phyloP scores from a whole-genome alignment of 345 rosid species.

The Sapria himalayana region DNA sequence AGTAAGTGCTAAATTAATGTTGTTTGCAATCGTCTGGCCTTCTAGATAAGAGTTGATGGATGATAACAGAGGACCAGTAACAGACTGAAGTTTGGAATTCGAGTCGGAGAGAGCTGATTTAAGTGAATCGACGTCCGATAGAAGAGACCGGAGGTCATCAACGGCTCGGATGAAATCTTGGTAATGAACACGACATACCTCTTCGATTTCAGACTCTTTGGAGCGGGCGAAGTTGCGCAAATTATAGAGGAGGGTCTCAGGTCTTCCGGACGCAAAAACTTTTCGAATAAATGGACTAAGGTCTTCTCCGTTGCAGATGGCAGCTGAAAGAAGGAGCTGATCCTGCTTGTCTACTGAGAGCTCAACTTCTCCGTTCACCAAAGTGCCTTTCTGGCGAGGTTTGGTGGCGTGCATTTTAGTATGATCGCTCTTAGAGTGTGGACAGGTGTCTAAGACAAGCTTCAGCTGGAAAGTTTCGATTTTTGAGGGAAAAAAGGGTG shows the following conservation, averaged over 20 bases:
- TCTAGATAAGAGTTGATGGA: constrained; percentile 63
- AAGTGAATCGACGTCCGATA: constrained; percentile 85
- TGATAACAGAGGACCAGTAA: constrained; percentile 56
- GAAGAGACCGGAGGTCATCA: constrained; percentile 90
- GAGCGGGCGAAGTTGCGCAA: constrained; percentile 76
- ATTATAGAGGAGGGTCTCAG: constrained; percentile 67
- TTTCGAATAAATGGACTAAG: constrained; percentile 78
- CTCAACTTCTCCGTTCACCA: constrained; percentile 22
- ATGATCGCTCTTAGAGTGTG: background rate
- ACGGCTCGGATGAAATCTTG: constrained; percentile 94
- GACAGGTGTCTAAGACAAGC: background rate
- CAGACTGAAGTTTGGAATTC: constrained; percentile 65
- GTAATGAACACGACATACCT: constrained; percentile 92
- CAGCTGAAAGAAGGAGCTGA: constrained; percentile 63
- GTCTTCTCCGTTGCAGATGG: constrained; percentile 87
- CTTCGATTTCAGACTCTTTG: constrained; percentile 92
- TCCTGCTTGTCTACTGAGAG: constrained; percentile 75
- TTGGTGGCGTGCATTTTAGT: constrained; percentile 42
- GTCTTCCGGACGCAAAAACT: constrained; percentile 60
- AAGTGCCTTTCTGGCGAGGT: constrained; percentile 50
- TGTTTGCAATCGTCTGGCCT: constrained; percentile 44
- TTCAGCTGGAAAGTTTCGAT: no score
- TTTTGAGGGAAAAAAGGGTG: no score
- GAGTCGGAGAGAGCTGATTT: constrained; percentile 81
- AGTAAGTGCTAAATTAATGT: constrained; percentile 49